These are phyloP conservation scores for Leavenworthia alabamica DNA, from an alignment of 345 rosid genomes.

Conservation along the genomic window DNA sequence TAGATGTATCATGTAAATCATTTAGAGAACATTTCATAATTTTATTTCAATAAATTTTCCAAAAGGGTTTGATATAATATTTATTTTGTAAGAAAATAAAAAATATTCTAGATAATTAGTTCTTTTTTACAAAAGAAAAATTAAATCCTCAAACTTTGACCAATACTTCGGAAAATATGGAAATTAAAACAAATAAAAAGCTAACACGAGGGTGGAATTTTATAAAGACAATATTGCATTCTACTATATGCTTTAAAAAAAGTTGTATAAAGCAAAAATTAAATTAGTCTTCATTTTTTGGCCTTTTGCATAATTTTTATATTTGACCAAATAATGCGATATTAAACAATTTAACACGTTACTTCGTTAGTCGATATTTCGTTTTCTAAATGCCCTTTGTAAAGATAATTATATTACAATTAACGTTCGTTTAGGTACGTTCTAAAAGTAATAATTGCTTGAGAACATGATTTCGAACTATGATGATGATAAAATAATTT, in stretches of 20 bases:
- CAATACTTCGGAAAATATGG: not conserved
- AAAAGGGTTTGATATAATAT: not conserved
- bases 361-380: not conserved
- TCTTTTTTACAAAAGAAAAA: slow-evolving; percentile 1
- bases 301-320: not conserved
- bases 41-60: not conserved
- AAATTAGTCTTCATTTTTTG: not conserved
- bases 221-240: not conserved
- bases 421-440: not conserved
- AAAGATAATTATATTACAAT: not conserved
- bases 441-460: not conserved
- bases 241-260: not conserved
- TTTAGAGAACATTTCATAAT: not conserved
- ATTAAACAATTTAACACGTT: not conserved
- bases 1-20: not conserved
- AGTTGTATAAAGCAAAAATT: not conserved
- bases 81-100: not conserved
- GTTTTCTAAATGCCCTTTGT: not conserved
- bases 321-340: slow-evolving; percentile 3
- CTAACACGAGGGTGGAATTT: not conserved
- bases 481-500: not conserved
- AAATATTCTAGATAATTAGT: not conserved
- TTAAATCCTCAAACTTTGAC: slow-evolving; percentile 24
- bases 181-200: not conserved
- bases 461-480: not conserved